phyloP scores from a whole-genome alignment of 768 basidiomycete genomes.

The Naganishia friedmannii region DNA sequence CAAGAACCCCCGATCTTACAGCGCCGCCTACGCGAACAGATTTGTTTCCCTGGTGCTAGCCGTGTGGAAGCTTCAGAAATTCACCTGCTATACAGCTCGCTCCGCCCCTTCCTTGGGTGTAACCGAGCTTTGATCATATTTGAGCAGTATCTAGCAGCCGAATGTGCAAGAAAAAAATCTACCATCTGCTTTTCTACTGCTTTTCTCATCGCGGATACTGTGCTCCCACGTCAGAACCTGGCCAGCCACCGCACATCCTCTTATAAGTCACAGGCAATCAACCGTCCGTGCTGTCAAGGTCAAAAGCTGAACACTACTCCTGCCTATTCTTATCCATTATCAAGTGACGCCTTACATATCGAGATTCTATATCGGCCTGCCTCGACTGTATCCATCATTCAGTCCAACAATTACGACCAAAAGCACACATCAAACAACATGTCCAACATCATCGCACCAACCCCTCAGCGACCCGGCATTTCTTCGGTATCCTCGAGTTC shows the following conservation, averaged over 20 bases:
- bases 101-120: background rate
- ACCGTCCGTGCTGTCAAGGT: no score
- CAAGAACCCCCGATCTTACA: background rate
- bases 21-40: background rate
- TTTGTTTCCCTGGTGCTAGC: background rate
- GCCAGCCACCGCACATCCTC: conserved; percentile 7
- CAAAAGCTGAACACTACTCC: no score
- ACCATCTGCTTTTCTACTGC: background rate
- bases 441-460: conserved; percentile 27
- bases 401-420: background rate
- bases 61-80: background rate
- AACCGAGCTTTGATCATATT: conserved; percentile 1
- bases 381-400: conserved; percentile 6
- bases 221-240: background rate
- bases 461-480: conserved; percentile 14
- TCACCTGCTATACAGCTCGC: background rate
- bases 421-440: background rate
- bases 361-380: background rate
- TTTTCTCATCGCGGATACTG: conserved; percentile 4
- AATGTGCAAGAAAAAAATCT: conserved; percentile 6
- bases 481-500: conserved; percentile 21
- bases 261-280: conserved; percentile 12
- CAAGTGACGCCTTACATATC: background rate
- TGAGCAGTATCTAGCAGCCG: background rate
- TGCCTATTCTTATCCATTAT: background rate